Base-by-base conservation (phyloP, 2,329 filamentous ascomycete species). In the Pyrenochaeta sp. region DNA sequence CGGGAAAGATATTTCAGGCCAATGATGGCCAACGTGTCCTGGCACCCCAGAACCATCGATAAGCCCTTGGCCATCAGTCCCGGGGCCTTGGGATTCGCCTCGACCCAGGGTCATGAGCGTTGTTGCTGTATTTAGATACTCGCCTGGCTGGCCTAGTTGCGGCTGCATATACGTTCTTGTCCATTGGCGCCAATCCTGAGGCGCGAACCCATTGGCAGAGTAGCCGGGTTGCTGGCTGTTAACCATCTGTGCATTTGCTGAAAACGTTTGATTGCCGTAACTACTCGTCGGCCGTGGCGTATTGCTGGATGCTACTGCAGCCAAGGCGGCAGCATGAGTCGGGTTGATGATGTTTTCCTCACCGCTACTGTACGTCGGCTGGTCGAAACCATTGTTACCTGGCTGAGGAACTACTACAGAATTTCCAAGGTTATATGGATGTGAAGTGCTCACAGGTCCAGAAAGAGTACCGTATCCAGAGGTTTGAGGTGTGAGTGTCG, bases 41-140 rank as follows among this genome's bases (percentile, higher is more conserved):
- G 63, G 60, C 21, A 63, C 48, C n/a, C 50, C 47, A 15, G 55
- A 44, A 14, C 48, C 61, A 6, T 67, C 61, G 6, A 60, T 42
- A 5, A 51, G 40, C 3, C 51, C 56, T 21, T 53, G 46, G 7
- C 45, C 53, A 17, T 62, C 60, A 14, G 44, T 51, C 3, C 50
- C 55, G 4, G 53, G 36, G 23, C 35, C 58, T 30, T 63, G 58
- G 24, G 53, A 44, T 4, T 36, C 50, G 3, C 55, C 66, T 23
- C 67, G 60, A n/a, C 65, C 61, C 7, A 72, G 56, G 3, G 68
- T 63, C 60, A 74, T 71, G 20, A 73, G 62, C 1, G 70, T 71
- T 17, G 60, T 72, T 19, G 71, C 71, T 17, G 65, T 68, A 44
- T 69, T 69, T n/a, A 72, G 53, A 36, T 68, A 70, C 18, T 71